phyloP scores from a whole-genome alignment of 192 early-diverging fungal species.

The Coemansia sp. region DNA sequence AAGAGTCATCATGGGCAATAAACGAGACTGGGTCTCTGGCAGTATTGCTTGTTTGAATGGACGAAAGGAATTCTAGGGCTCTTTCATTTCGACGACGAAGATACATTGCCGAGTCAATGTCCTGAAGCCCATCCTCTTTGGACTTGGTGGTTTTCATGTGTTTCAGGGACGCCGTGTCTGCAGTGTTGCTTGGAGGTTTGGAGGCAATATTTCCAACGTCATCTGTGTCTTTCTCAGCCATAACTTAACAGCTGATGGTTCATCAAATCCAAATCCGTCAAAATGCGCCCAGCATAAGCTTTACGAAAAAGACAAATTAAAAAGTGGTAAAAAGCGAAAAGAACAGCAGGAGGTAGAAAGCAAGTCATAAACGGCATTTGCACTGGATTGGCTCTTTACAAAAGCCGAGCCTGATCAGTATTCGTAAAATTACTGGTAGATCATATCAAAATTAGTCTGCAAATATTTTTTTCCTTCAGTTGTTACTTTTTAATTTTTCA shows the following conservation, averaged over 20 bases:
- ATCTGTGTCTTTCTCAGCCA: not conserved
- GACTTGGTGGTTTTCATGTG: not conserved
- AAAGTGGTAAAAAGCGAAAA: too few relatives aligned
- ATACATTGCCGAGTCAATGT: not conserved
- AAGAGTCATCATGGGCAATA: not conserved
- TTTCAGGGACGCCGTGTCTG: not conserved
- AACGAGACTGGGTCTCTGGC: constrained; percentile 7
- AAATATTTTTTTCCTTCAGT: too few relatives aligned
- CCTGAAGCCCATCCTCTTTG: not conserved
- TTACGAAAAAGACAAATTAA: too few relatives aligned
- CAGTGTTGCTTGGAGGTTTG: not conserved
- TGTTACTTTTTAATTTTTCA: too few relatives aligned
- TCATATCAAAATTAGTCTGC: too few relatives aligned
- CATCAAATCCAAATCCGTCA: not conserved
- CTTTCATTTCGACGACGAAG: constrained; percentile 31
- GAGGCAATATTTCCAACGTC: not conserved
- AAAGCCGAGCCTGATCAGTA: too few relatives aligned
- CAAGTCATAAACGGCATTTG: too few relatives aligned
- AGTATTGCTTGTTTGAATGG: constrained; percentile 38
- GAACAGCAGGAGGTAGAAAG: too few relatives aligned
- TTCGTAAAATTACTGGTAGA: too few relatives aligned
- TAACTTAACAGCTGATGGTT: not conserved
- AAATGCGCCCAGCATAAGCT: too few relatives aligned
- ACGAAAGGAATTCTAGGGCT: constrained; percentile 32
- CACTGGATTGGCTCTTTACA: too few relatives aligned